A percentile compares a stretch with the other conserved stretches of the same genome.
Conservation (phyloP, 2,329 filamentous ascomycete genomes). For the Orbilia oligospora region DNA sequence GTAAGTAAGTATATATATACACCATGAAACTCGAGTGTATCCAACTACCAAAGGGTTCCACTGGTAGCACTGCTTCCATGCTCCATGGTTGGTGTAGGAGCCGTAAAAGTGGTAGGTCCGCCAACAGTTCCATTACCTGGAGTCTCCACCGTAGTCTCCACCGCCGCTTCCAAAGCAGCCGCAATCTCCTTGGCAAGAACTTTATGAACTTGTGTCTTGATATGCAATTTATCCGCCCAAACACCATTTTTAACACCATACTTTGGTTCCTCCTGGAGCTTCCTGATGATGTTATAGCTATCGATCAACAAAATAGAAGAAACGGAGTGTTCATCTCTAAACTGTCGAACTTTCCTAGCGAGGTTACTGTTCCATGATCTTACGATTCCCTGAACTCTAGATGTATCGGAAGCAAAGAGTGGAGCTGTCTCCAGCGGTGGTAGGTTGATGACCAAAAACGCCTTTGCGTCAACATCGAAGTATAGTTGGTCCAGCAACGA, state of each 20-base stretch:
- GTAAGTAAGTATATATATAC: neutral
- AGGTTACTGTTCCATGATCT: neutral
- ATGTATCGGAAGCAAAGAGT: neutral
- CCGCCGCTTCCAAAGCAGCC: neutral
- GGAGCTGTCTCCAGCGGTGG: conserved; percentile 2
- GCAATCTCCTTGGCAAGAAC: conserved; percentile 1
- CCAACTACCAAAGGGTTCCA: neutral
- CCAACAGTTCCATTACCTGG: neutral
- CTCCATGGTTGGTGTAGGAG: neutral
- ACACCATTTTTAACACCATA: conserved; percentile 7
- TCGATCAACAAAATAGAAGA: neutral
- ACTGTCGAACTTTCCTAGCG: neutral
- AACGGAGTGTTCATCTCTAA: neutral
- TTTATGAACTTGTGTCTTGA: conserved; percentile 3
- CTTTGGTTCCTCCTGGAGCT: neutral
- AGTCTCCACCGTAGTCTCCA: neutral
- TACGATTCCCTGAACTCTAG: neutral
- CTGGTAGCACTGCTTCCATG: neutral
- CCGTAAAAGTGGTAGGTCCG: neutral
- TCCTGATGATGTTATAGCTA: neutral
- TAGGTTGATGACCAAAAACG: conserved; percentile 9
- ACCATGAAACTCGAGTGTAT: neutral
- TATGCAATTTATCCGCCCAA: conserved; percentile 11
- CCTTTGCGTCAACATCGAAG: conserved; percentile 3
- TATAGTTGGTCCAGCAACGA: neutral